Base-by-base conservation (phyloP, 495 filamentous ascomycete species). In the Neurospora pannonica region DNA sequence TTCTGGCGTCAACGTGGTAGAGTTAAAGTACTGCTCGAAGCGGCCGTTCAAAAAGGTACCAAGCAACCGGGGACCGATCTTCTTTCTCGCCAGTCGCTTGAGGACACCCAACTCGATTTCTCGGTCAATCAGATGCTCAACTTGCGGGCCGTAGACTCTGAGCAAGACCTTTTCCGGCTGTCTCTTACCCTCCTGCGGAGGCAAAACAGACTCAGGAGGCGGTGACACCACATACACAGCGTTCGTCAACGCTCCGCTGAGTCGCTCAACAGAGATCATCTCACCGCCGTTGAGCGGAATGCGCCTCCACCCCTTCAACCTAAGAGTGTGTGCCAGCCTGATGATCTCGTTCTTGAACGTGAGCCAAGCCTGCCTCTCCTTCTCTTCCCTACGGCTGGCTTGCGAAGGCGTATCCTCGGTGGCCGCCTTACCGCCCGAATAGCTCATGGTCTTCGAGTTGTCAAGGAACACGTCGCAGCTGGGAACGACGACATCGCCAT, bases 31-130 rank as follows among this genome's bases (percentile, higher is more conserved):
- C 82, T 98, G 90, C 82, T 99, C 96, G 76, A 99, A 98, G 24
- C 96, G 90, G n/a, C 96, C 96, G 78, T 99, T 99, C 10, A 84
- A 86, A 79, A 99, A 99, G 4, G 94, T 98, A 9, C 97, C 96
- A 0, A 98, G 85, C n/a, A 99, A 85, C 28, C 93, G 90, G 15
- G 96, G 96, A 5, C 96, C 96, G 72, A 99, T 99, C 74, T 91
- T 92, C 87, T 97, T 96, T 40, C 92, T 89, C 15, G 93, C 93
- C 19, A 99, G 88, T 15, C 96, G 91, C 60, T 91, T 88, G 24
- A 99, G 87, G 71, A 98, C 96, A 70, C 90, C 89, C 38, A 99
- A 84, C 82, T 99, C 96, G 34, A 90, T 93, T 73, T 97, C 92
- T 62, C 96, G 87, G 81, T 99, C 95, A 76, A 99, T 98, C 38